Evolutionary conservation across 768 basidiomycete genomes (phyloP), one percentile per base, ranked within the genome.

Genomic region (Suillus subaureus): DNA sequence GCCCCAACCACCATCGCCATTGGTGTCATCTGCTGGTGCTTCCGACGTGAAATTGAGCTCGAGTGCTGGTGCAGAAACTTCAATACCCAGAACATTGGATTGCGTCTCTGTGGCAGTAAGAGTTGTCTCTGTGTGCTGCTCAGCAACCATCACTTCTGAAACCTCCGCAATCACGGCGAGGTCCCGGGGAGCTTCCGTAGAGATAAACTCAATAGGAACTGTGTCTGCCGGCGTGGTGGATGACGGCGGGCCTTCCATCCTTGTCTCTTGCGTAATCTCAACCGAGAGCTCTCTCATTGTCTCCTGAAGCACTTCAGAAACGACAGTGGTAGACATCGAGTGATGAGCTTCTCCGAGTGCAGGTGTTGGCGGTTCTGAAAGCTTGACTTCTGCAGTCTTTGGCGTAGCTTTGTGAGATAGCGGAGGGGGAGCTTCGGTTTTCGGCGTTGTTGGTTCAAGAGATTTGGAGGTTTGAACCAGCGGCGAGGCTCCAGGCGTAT

Each of bases 401-500:
- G 68, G 49, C 1, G 61, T 58, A 4, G 26, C 16, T 37, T 60
- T 69, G 47, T 49, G 68, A 40, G 61, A 58, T 6, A 61, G 55
- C 18, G 55, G 37, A n/a, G 63, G 57, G n/a, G 63, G 69, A 18
- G 66, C 61, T 40, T 74, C 72, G 31, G 9, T 64, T 39, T 35
- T 64, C 5, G 74, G 72, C 1, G 71, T 72, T 47, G 65, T 68
- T 37, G 70, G 67, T 8, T 54, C 72, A 16, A 77, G 62, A 15
- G 77, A 77, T 42, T 61, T 75, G 9, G 66, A 64, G 12, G 70
- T 61, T 26, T 70, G 39, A 33, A 73, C 71, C 61, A 66, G 66
- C 31, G 78, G 70, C n/a, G 78, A 72, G 37, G 72, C 66, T 68
- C 74, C 61, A 61, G 78, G 72, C 49, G 76, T 72, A 67, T 66